Base-by-base conservation (phyloP, 805 yeast species). In the Candida yuanshanica region DNA sequence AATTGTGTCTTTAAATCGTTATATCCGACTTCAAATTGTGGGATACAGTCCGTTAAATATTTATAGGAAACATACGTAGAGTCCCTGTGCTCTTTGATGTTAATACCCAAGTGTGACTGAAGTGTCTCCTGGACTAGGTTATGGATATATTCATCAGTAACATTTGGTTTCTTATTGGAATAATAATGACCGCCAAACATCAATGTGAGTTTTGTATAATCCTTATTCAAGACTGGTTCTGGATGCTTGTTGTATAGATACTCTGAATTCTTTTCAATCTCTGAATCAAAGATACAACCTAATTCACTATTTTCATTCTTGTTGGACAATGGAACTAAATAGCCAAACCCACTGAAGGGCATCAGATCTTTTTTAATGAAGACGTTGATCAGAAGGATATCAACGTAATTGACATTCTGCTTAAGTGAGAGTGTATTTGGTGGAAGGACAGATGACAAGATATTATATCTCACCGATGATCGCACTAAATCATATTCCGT, bases 251-350 rank as follows among this genome's bases (percentile, higher is more conserved):
- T 43, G 34, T 58, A 46, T 5, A 70, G 45, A 1, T 64, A 63
- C 16, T 53, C 50, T 32, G 75, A 62, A 38, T 78, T 74, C 49
- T 75, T 72, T 53, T 85, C 93, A 18, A 87, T 76, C 41, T 87
- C 88, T 2, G 96, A 86, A 60, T 91, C 98, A 63, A 83, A 91
- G 16, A 93, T 88, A 6, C 88, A 87, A 3, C 99, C 99, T 23
- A 91, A 66, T 13, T 89, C 63, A 16, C 74, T 68, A 36, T 77
- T 79, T 4, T 72, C 68, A 48, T 81, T 79, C 6, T 49, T 37
- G 33, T 58, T 55, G 4, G 63, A 50, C 40, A 58, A 52, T 7
- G 99, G 99, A 9, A 90, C 83, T 36, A 91, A 70, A 51, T 83
- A 87, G 2, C 99, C 99, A 69, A 91, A 91, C 29, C 97, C 95